A percentile compares a stretch with the other conserved stretches of the same genome.
Conservation (phyloP, 306 rosid species). For the Vigna hirtella region DNA sequence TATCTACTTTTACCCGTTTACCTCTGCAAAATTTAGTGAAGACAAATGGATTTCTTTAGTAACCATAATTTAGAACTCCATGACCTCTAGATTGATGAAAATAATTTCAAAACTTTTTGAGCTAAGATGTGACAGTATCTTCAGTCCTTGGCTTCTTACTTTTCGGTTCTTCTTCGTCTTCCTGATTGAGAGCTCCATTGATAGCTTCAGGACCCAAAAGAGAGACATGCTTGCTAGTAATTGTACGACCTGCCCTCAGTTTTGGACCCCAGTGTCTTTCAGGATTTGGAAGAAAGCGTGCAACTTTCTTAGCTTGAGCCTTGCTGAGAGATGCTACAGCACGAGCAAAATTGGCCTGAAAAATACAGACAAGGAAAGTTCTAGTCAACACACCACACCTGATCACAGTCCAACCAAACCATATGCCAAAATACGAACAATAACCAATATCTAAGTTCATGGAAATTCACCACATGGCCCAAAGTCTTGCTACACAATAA, state of each 20-base stretch:
- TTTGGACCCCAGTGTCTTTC: slow-evolving; percentile 99
- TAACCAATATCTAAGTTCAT: background rate
- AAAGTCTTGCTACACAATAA: background rate
- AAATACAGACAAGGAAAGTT: background rate
- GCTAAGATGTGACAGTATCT: slow-evolving; percentile 46
- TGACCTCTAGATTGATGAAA: slow-evolving; percentile 39
- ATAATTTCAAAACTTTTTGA: slow-evolving; percentile 36
- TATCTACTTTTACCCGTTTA: slow-evolving; percentile 35
- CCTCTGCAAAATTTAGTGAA: slow-evolving; percentile 45
- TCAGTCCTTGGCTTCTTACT: slow-evolving; percentile 71
- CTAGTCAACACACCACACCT: slow-evolving; percentile 17
- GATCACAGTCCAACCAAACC: background rate
- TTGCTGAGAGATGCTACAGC: slow-evolving; percentile 92
- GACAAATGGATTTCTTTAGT: slow-evolving; percentile 45
- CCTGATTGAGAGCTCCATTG: slow-evolving; percentile 64
- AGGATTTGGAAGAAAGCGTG: slow-evolving; percentile 93
- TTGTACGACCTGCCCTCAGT: slow-evolving; percentile 90
- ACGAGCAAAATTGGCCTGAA: slow-evolving; percentile 86
- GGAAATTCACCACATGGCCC: slow-evolving; percentile 15
- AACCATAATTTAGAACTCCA: slow-evolving; percentile 34
- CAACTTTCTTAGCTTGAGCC: slow-evolving; percentile 91
- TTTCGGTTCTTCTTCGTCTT: slow-evolving; percentile 62
- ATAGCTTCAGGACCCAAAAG: slow-evolving; percentile 82
- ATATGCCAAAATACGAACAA: slow-evolving; percentile 1
- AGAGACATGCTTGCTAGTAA: slow-evolving; percentile 89